Conservation (phyloP, 345 rosid species). For the Erucastrum elatum region DNA sequence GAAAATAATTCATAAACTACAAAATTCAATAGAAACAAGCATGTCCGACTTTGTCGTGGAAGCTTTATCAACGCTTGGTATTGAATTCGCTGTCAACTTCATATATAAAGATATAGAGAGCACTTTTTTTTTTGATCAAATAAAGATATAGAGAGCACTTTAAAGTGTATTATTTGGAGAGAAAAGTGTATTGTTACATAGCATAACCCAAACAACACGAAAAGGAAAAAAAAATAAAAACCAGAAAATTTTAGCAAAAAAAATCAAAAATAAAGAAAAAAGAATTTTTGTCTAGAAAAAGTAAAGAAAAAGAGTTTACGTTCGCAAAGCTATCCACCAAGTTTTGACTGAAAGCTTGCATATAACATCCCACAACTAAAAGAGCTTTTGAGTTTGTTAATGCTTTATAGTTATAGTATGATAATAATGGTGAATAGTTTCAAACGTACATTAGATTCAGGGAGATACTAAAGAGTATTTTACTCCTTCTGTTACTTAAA, state of each 20-base stretch:
- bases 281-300: neutral
- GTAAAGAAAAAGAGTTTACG: neutral
- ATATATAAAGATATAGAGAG: no score
- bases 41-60: no score
- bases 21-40: no score
- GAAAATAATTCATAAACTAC: no score
- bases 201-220: neutral
- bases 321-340: conserved; percentile 17
- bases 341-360: neutral
- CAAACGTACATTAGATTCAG: neutral
- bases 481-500: no score
- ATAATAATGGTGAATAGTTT: neutral
- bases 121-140: no score
- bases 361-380: neutral
- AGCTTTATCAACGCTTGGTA: no score
- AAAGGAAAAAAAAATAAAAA: conserved; percentile 21
- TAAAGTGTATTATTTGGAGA: neutral
- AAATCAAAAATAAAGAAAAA: neutral
- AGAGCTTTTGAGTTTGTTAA: neutral
- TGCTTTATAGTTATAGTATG: neutral
- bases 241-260: neutral
- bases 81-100: no score
- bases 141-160: neutral
- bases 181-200: neutral
- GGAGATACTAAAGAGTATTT: neutral